A percentile compares a stretch with the other conserved stretches of the same genome.
phyloP scores from a whole-genome alignment of 169 alveolate species.

The Plasmodium ovale region DNA sequence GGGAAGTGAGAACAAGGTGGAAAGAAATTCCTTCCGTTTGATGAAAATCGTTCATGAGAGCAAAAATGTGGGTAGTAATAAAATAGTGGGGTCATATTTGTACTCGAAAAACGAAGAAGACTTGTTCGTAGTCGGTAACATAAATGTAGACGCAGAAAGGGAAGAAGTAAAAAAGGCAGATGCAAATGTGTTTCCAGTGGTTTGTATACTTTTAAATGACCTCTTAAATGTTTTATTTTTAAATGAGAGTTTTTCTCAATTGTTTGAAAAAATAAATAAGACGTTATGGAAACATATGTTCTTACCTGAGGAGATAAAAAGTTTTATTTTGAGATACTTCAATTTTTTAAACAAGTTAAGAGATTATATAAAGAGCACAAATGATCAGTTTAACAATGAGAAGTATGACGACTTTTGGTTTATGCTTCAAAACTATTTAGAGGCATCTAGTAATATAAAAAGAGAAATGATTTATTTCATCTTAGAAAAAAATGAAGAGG shows the following conservation, averaged over 20 bases:
- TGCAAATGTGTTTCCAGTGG: conserved; percentile 13
- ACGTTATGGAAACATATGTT: conserved; percentile 57
- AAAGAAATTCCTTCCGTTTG: conserved; percentile 17
- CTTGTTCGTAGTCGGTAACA: background rate
- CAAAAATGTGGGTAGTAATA: conserved; percentile 1
- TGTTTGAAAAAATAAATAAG: conserved; percentile 45
- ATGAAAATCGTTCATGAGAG: conserved; percentile 49
- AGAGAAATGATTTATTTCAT: conserved; percentile 41
- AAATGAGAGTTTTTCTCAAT: conserved; percentile 27
- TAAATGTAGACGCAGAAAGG: background rate
- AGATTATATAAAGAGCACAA: conserved; percentile 22
- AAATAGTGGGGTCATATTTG: conserved; percentile 31
- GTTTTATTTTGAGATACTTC: conserved; percentile 25
- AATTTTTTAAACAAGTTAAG: conserved; percentile 33
- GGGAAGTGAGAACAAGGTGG: conserved; percentile 1
- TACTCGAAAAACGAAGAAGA: conserved; percentile 35
- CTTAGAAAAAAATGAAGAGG: conserved; percentile 26
- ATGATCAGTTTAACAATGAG: conserved; percentile 5
- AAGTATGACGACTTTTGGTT: conserved; percentile 55
- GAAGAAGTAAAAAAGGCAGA: background rate
- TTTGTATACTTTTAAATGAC: conserved; percentile 43
- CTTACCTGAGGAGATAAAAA: conserved; percentile 49
- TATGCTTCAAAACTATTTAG: conserved; percentile 54
- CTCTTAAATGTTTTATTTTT: conserved; percentile 52
- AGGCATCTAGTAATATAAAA: conserved; percentile 25